Percentiles rank a stretch among this genome's conserved stretches.
Conservation (phyloP, 345 rosid species). For the Salix caprea region DNA sequence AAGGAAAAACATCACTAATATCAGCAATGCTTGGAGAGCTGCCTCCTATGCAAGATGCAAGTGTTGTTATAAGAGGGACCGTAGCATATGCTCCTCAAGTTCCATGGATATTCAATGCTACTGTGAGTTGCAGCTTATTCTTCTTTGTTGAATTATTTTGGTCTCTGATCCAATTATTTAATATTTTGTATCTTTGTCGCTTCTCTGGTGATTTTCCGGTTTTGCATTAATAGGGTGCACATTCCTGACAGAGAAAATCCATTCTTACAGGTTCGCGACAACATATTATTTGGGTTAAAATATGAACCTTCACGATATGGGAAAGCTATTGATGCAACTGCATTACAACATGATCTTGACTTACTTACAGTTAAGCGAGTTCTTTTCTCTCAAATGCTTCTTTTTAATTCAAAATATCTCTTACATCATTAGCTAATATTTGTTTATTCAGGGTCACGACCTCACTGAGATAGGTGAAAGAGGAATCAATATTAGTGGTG, state of each 20-base stretch:
- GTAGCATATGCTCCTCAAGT: slow-evolving; percentile 98
- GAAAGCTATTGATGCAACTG: slow-evolving; percentile 77
- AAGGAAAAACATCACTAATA: slow-evolving; percentile 93
- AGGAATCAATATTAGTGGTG: slow-evolving; percentile 36
- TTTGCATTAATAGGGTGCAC: not conserved
- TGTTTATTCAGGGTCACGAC: slow-evolving; percentile 66
- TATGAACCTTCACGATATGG: slow-evolving; percentile 66
- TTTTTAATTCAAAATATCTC: not conserved
- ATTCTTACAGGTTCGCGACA: slow-evolving; percentile 69
- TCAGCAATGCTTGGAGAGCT: slow-evolving; percentile 99
- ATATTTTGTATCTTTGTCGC: not conserved
- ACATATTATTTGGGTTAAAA: slow-evolving; percentile 82
- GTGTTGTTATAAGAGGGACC: slow-evolving; percentile 63
- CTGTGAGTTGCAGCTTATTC: slow-evolving; percentile 49
- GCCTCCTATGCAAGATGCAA: slow-evolving; percentile 60
- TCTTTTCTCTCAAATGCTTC: not conserved
- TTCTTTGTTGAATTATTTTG: not conserved
- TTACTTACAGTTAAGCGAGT: slow-evolving; percentile 54
- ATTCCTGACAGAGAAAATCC: not conserved
- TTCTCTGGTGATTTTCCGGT: not conserved
- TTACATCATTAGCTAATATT: slow-evolving; percentile 4
- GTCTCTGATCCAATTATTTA: not conserved
- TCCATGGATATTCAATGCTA: slow-evolving; percentile 98
- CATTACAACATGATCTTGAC: slow-evolving; percentile 87
- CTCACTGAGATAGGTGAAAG: slow-evolving; percentile 35